phyloP scores from a whole-genome alignment of 306 rosid genomes.

The Begonia loranthoides region DNA sequence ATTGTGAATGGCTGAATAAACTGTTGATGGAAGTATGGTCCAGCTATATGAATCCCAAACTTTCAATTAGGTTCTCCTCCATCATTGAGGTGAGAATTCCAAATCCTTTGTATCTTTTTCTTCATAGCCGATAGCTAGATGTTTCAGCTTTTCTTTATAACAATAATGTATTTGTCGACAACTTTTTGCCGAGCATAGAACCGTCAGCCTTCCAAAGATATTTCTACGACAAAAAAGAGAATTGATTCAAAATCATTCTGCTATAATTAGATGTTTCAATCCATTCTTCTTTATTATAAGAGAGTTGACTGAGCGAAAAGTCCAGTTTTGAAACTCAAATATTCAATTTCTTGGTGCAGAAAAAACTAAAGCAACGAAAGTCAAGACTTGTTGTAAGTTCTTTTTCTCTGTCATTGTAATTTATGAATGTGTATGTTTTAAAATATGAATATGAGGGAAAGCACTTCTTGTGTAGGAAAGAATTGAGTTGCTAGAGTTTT shows the following conservation, averaged over 20 bases:
- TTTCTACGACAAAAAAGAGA: no score
- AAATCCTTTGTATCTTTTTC: background rate
- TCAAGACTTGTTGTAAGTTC: conserved; percentile 67
- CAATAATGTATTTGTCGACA: background rate
- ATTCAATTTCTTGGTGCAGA: conserved; percentile 30
- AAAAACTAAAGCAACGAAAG: conserved; percentile 66
- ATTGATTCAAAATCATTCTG: no score
- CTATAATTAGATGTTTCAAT: no score
- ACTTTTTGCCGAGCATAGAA: background rate
- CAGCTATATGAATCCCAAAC: conserved; percentile 43
- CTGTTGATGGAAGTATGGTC: conserved; percentile 77
- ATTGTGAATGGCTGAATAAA: conserved; percentile 86
- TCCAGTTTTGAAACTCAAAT: background rate
- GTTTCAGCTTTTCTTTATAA: background rate
- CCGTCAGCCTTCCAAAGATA: no score
- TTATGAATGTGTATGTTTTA: conserved; percentile 7
- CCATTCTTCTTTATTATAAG: no score
- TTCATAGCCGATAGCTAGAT: background rate
- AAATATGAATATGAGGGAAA: conserved; percentile 12
- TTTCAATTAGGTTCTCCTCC: conserved; percentile 52
- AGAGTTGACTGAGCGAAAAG: no score
- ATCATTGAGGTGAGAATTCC: conserved; percentile 62
- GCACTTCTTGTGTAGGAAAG: conserved; percentile 47
- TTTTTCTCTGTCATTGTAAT: conserved; percentile 1
- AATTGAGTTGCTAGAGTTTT: conserved; percentile 66